Percentiles rank a stretch among this genome's conserved stretches.
Evolutionary conservation across 768 basidiomycete genomes (phyloP).

Genomic region (Harrya chromipes): DNA sequence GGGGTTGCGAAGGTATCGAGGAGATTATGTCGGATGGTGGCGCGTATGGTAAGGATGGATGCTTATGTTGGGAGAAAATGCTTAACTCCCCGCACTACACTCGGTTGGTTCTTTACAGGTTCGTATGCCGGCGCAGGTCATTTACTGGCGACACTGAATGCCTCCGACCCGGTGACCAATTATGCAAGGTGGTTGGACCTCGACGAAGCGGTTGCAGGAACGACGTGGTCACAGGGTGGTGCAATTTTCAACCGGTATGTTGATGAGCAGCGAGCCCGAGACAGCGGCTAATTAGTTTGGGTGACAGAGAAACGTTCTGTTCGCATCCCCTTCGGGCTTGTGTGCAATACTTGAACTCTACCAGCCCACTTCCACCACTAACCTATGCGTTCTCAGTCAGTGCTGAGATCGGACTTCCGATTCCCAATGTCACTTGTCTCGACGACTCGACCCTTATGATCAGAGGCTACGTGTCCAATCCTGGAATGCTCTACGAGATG

Average conservation of each 20-base stretch:
- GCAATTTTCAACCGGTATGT: slow-evolving; percentile 48
- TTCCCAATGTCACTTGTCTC: slow-evolving; percentile 60
- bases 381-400: slow-evolving; percentile 47
- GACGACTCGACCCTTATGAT: slow-evolving; percentile 54
- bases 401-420: slow-evolving; percentile 46
- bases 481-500: slow-evolving; percentile 73
- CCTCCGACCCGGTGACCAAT: slow-evolving; percentile 33
- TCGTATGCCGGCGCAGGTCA: slow-evolving; percentile 68
- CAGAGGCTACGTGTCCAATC: slow-evolving; percentile 43
- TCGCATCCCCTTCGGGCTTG: slow-evolving; percentile 64
- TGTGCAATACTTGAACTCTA: slow-evolving; percentile 50
- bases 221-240: slow-evolving; percentile 57
- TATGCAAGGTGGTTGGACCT: slow-evolving; percentile 71
- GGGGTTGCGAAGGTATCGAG: slow-evolving; percentile 43
- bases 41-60: slow-evolving; percentile 51
- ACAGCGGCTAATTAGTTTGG: not conserved
- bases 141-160: slow-evolving; percentile 48
- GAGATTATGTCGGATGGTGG: slow-evolving; percentile 52
- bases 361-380: slow-evolving; percentile 36
- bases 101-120: slow-evolving; percentile 37
- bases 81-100: not conserved
- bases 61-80: not conserved
- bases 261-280: not conserved
- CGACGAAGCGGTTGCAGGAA: slow-evolving; percentile 55
- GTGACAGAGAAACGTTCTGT: slow-evolving; percentile 55